Evolutionary conservation across 2,329 filamentous ascomycete genomes (phyloP), one percentile per base, ranked within the genome.

Genomic region (Raffaelea ambrosiae): DNA sequence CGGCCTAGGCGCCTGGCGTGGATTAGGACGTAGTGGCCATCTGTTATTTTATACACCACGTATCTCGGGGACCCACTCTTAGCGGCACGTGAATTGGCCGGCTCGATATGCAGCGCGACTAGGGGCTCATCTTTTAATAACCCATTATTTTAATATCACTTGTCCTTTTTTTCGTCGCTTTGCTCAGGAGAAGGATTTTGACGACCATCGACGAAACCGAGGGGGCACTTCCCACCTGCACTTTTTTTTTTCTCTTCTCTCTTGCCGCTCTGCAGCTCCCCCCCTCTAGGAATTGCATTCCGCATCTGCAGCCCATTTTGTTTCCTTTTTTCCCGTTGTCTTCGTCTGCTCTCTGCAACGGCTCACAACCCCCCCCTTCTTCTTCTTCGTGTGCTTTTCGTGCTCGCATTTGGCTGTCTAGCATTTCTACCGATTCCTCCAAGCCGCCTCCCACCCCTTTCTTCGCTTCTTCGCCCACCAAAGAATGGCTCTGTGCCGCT

Each of bases 151-250:
- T 39, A 36, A 44, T 50, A 44, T 43, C 41, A 44, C 33, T 48
- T 52, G 44, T 48, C 48, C 44, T 48, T 39, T 46, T 47, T 43
- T 41, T n/a, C n/a, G n/a, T n/a, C n/a, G n/a, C 33, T 10, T 29
- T 31, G 35, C 13, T n/a, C 13, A 38, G 35, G 35, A 38, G 35
- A 38, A 38, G 14, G 14, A 38, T 38, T n/a, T 38, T 19, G 35
- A 38, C 35, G 18, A 38, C 31, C 40, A 19, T 38, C 18, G 35
- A 38, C 35, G 35, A 38, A n/a, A 29, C 18, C 35, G 35, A 38
- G 35, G 35, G 35, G 35, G 35, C 8, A n/a, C n/a, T n/a, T 38
- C 20, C 20, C 35, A 19, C 13, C 35, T 38, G 35, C 16, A 5
- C 16, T 5, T 14, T 5, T 38, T 38, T 38, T 38, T 38, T n/a